Conservation (phyloP, 257 asterid genomes). For the Leonotis leonurus region DNA sequence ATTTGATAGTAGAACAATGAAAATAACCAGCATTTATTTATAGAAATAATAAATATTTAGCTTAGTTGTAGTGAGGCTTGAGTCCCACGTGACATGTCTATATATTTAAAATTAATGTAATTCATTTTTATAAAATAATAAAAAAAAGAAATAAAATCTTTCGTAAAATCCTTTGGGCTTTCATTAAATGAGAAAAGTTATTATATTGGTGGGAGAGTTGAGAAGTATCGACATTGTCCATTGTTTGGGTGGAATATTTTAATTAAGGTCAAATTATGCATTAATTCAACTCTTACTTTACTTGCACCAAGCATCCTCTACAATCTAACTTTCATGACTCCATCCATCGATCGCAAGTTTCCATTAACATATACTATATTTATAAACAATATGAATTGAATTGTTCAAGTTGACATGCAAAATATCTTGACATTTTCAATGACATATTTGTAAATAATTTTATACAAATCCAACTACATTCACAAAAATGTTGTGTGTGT, state of each 20-base stretch:
- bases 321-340: neutral
- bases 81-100: no score
- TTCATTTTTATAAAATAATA: no score
- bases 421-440: neutral
- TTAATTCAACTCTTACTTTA: conserved; percentile 3
- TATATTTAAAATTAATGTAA: no score
- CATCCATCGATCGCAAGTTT: neutral
- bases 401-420: neutral
- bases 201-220: neutral
- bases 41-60: no score
- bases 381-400: neutral
- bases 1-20: no score
- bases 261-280: conserved; percentile 16
- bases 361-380: neutral
- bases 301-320: neutral
- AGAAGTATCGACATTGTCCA: neutral
- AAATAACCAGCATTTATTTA: no score
- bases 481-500: no score
- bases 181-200: neutral
- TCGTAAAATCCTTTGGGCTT: neutral
- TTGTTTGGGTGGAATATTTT: conserved; percentile 23
- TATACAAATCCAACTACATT: no score
- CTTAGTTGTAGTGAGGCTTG: no score
- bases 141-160: neutral
- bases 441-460: no score